A percentile compares a stretch with the other conserved stretches of the same genome.
Evolutionary conservation across 139 green algal species (phyloP).

Genomic region (Chlorella sp.): DNA sequence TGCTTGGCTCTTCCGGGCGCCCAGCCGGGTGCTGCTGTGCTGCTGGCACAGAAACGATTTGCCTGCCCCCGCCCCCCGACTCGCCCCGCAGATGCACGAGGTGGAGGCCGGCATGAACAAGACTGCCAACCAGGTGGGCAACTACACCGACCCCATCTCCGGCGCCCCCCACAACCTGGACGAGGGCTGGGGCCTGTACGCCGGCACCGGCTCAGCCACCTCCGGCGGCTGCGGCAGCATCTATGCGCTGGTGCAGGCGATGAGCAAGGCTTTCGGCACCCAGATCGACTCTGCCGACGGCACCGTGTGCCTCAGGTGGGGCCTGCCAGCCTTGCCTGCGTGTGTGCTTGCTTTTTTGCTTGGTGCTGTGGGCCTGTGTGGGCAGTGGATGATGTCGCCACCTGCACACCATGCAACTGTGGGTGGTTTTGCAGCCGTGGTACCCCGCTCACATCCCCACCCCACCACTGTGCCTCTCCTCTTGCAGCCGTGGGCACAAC

Average conservation of each 20-base stretch:
- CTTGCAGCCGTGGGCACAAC: not conserved
- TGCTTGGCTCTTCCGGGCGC: too few relatives aligned
- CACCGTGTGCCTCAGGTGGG: not conserved
- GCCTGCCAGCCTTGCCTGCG: not conserved
- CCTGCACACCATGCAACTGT: too few relatives aligned
- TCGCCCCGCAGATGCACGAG: constrained; percentile 14
- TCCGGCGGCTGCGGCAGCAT: not conserved
- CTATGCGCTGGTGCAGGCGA: not conserved
- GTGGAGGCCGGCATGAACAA: constrained; percentile 15
- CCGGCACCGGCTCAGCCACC: not conserved
- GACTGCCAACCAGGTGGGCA: not conserved
- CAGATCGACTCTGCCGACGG: not conserved
- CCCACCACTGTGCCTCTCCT: not conserved
- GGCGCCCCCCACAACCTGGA: constrained; percentile 14
- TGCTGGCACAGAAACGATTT: not conserved
- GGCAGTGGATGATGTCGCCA: too few relatives aligned
- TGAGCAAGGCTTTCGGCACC: not conserved
- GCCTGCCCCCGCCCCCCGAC: not conserved
- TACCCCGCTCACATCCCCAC: not conserved
- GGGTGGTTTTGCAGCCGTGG: too few relatives aligned
- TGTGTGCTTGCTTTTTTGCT: not conserved
- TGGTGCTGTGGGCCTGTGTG: not conserved
- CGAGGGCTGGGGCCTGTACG: constrained; percentile 12
- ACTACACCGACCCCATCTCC: not conserved
- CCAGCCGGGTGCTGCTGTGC: not conserved